These are phyloP conservation scores for Candida piceae DNA, from an alignment of 805 yeast species.

Conservation along the genomic window DNA sequence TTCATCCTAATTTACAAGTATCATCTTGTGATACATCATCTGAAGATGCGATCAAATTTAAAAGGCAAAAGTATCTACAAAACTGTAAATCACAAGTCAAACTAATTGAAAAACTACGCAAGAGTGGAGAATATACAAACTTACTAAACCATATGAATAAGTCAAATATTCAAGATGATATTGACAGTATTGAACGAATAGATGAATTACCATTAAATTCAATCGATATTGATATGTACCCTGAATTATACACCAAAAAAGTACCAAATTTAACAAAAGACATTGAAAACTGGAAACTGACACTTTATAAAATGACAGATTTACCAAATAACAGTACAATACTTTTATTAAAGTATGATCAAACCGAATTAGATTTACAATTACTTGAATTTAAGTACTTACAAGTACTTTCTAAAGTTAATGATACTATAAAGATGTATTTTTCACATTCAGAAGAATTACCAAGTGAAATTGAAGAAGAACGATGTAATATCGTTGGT, in stretches of 20 bases:
- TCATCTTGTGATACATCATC: conserved; percentile 24
- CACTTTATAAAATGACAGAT: background rate
- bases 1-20: conserved; percentile 28
- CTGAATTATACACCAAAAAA: background rate
- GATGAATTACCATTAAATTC: conserved; percentile 1
- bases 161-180: too few species aligned
- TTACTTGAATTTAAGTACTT: conserved; percentile 25
- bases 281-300: background rate
- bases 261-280: background rate
- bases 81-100: conserved; percentile 11
- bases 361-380: conserved; percentile 22
- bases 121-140: too few species aligned
- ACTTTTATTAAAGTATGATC: conserved; percentile 20
- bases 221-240: background rate
- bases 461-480: conserved; percentile 20
- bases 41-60: conserved; percentile 12
- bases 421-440: conserved; percentile 21
- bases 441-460: conserved; percentile 20
- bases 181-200: background rate
- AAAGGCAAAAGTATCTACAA: conserved; percentile 15
- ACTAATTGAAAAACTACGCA: conserved; percentile 10
- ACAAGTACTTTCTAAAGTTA: conserved; percentile 21
- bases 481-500: conserved; percentile 21
- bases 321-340: background rate
- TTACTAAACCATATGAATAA: too few species aligned